Base-by-base conservation (phyloP, 108 stramenopile genomes). In the Mayamaea pseudoterrestris region DNA sequence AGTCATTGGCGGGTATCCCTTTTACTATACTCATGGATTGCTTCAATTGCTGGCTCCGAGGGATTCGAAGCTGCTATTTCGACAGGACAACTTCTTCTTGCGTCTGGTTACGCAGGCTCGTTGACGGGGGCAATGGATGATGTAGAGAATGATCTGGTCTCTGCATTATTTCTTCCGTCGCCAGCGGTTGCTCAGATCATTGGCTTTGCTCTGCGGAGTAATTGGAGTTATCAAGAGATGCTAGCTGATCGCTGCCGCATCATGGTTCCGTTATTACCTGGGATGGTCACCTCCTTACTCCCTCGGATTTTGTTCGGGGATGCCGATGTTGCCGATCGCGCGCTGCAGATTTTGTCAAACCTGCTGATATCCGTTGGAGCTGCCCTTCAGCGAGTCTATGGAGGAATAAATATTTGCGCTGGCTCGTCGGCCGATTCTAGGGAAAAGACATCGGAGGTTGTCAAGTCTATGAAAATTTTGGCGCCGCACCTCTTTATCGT, bases 191-290 rank as follows among this genome's bases (percentile, higher is more conserved):
- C 71, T 4, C 30, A 67, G 50, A 68, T 58, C 20, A 58, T 74
- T n/a, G 66, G 61, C 20, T 50, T 61, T n/a, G 44, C 42, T 16
- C 41, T 43, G 9, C 41, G 31, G 4, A 57, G 58, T 25, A 62
- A 66, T 20, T 67, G 69, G 65, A 60, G 61, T 5, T 76, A 76
- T 37, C 60, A 54, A 2, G 86, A 88, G 50, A 60, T 76, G 7
- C 63, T 75, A 6, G 69, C 81, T 9, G 71, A 75, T 14, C 65
- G 86, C 57, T 44, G 81, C 17, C 65, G 69, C n/a, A 50, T 77
- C 24, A 78, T 83, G 53, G 69, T 81, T 74, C 74, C 76, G 11
- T 56, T 88, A 27, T 25, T 88, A 41, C 86, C 86, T 24, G 76
- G 80, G 14, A 29, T 88, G 36, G 69, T 80, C 2, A 43, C 66